A percentile compares a stretch with the other conserved stretches of the same genome.
Conservation (phyloP, 495 filamentous ascomycete genomes). For the Penicillium robsamsonii region DNA sequence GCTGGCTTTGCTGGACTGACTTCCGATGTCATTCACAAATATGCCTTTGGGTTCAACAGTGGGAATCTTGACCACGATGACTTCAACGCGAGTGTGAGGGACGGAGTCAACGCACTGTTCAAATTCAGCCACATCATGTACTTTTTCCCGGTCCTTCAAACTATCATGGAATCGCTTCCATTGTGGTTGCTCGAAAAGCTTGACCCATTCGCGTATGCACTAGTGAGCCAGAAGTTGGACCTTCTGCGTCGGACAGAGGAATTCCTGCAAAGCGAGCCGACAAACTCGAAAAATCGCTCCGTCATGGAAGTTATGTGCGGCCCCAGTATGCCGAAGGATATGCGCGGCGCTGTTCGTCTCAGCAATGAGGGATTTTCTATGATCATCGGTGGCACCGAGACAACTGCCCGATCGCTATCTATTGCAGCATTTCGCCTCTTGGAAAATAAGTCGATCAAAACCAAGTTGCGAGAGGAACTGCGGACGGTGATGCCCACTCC, state of each 20-base stretch:
- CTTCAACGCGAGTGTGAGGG: conserved; percentile 24
- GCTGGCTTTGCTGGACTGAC: conserved; percentile 27
- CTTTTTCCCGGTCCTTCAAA: conserved; percentile 24
- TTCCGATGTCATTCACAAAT: conserved; percentile 28
- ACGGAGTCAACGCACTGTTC: conserved; percentile 25
- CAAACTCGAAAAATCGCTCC: background rate
- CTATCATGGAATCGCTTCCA: conserved; percentile 16
- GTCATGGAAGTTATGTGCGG: conserved; percentile 12
- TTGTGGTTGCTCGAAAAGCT: conserved; percentile 7
- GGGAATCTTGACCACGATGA: conserved; percentile 26
- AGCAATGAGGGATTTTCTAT: conserved; percentile 41
- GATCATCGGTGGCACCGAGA: conserved; percentile 44
- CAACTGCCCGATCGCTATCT: conserved; percentile 29
- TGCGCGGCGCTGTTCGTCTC: conserved; percentile 25
- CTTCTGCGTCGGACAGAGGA: conserved; percentile 4
- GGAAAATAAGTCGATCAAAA: conserved; percentile 4
- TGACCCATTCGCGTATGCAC: conserved; percentile 14
- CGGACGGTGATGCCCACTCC: conserved; percentile 32
- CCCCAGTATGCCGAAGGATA: conserved; percentile 19
- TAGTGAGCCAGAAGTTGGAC: conserved; percentile 15
- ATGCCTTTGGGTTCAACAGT: conserved; percentile 25
- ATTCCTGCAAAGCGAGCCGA: conserved; percentile 7
- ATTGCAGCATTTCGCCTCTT: conserved; percentile 21
- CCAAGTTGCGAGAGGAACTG: conserved; percentile 34
- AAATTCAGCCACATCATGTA: conserved; percentile 13